These are phyloP conservation scores for Penicillium sp. DNA, from an alignment of 2,329 filamentous ascomycete species.

Conservation along the genomic window DNA sequence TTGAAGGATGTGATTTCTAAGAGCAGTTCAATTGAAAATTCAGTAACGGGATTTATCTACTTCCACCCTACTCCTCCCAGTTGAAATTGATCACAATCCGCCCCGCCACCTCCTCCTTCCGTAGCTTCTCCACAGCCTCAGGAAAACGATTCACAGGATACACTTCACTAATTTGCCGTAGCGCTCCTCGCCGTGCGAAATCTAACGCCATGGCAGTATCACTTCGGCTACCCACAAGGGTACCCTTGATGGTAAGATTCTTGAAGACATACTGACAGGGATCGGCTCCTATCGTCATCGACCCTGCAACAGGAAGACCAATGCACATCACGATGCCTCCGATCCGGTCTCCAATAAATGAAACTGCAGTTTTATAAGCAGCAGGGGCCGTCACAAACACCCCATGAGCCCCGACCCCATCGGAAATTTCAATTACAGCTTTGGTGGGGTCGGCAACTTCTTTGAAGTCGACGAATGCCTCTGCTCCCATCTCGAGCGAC, in stretches of 20 bases:
- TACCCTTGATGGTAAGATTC: conserved; percentile 30
- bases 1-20: background rate
- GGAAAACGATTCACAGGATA: conserved; percentile 48
- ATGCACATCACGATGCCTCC: conserved; percentile 55
- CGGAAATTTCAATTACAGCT: conserved; percentile 48
- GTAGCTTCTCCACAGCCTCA: conserved; percentile 52
- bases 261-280: conserved; percentile 27
- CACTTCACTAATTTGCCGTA: conserved; percentile 52
- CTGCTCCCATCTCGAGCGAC: conserved; percentile 51
- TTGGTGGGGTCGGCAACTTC: conserved; percentile 35
- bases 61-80: conserved; percentile 12
- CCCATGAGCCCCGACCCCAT: conserved; percentile 49
- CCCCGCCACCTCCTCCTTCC: conserved; percentile 51
- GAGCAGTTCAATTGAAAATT: background rate
- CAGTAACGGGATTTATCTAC: background rate
- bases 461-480: conserved; percentile 57
- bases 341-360: conserved; percentile 42
- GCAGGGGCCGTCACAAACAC: conserved; percentile 43
- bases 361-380: conserved; percentile 43
- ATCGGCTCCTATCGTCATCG: conserved; percentile 24
- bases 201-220: conserved; percentile 36
- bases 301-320: conserved; percentile 33
- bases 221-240: conserved; percentile 31
- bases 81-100: conserved; percentile 56
- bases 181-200: conserved; percentile 51